Percentiles rank a stretch among this genome's conserved stretches.
Conservation (phyloP, 805 yeast genomes). For the Saccharomycopsis javanensis region DNA sequence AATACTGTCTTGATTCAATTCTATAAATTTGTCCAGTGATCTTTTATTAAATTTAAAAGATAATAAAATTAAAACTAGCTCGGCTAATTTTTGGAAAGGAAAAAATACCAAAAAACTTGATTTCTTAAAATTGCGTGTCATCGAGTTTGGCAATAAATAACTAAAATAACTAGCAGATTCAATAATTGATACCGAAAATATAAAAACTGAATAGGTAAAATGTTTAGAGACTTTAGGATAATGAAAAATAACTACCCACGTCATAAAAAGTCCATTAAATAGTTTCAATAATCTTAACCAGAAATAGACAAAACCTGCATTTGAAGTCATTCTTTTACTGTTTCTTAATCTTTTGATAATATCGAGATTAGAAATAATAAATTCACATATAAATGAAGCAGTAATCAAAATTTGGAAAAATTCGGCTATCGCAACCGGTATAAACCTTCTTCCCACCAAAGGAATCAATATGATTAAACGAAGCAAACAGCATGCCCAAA, state of each 20-base stretch:
- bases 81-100: constrained; percentile 15
- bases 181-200: constrained; percentile 11
- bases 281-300: constrained; percentile 10
- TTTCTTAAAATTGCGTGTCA: constrained; percentile 4
- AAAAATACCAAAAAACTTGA: constrained; percentile 6
- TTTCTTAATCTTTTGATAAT: not conserved
- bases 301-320: no score
- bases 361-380: not conserved
- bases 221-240: constrained; percentile 17
- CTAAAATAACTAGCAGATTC: constrained; percentile 10
- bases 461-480: constrained; percentile 48
- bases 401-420: constrained; percentile 31
- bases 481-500: constrained; percentile 40
- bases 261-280: constrained; percentile 5
- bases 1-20: not conserved
- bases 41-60: constrained; percentile 12
- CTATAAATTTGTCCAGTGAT: not conserved
- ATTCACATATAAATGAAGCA: constrained; percentile 4
- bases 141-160: constrained; percentile 4
- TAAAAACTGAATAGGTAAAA: constrained; percentile 7
- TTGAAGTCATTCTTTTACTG: not conserved
- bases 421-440: constrained; percentile 67
- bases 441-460: constrained; percentile 51
- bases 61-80: constrained; percentile 14
- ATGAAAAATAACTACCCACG: constrained; percentile 15